Base-by-base conservation (phyloP, 768 basidiomycete genomes). In the Chalciporus pseudorubinellus region DNA sequence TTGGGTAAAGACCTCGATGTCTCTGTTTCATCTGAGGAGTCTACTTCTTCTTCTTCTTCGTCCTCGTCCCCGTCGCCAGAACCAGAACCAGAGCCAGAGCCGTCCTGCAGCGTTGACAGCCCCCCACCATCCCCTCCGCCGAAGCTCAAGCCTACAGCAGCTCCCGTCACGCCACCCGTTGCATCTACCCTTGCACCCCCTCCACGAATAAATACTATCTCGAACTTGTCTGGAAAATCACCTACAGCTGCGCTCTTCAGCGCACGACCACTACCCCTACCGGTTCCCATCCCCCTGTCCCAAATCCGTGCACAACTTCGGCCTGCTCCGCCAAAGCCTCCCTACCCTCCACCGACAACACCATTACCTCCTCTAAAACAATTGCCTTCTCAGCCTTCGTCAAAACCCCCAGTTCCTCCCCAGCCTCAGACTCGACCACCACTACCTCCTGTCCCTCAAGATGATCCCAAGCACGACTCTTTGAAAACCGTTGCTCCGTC, bases 261-360 rank as follows among this genome's bases (percentile, higher is more conserved):
- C n/a, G 39, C 42, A 28, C 60, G 58, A 43, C 65, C 65, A 0
- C 63, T 57, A 21, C 65, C 65, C 19, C 24, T 66, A 33, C 65
- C 65, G 0, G 52, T 66, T 2, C 65, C 65, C 13, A 66, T 66
- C 26, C 50, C 65, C 44, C 59, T 24, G 9, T 60, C 63, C 14
- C 65, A 67, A 48, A 66, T 66, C 22, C 61, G 63, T 36, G 46
- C 65, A 12, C 65, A 66, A 42, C 63, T 66, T 50, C 65, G 65
- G 24, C 65, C 65, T 5, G 50, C 63, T 18, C 66, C 66, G 34
- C 57, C 58, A 18, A 61, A 58, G 47, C 10, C 61, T 34, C 48
- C n/a, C 38, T 52, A 60, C 20, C 55, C 58, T 44, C 50, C 61
- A 45, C 54, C 66, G 3, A 46, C 48, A 22, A 51, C 56, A n/a